Conservation (phyloP, 2,329 filamentous ascomycete genomes). For the Stemphylium lycopersici region DNA sequence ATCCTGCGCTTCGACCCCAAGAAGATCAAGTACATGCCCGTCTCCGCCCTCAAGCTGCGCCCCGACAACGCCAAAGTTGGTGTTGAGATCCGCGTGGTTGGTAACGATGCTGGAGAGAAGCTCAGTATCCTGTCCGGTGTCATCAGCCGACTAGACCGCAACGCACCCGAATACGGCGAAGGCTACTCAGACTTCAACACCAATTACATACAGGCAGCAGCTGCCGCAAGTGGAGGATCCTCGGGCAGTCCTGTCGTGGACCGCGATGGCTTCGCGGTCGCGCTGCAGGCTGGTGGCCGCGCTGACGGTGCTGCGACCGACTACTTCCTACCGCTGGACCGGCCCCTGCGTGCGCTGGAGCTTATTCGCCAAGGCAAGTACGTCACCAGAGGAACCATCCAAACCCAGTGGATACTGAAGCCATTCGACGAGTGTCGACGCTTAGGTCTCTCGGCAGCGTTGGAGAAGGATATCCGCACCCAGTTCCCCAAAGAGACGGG, state of each 20-base stretch:
- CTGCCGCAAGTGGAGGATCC: constrained; percentile 93
- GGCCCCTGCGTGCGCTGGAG: constrained; percentile 83
- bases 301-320: constrained; percentile 96
- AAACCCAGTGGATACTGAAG: constrained; percentile 96
- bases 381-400: constrained; percentile 92
- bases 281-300: constrained; percentile 90
- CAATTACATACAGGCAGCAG: constrained; percentile 97
- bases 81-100: constrained; percentile 93
- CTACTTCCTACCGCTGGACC: constrained; percentile 93
- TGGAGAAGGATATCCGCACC: constrained; percentile 84
- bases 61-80: constrained; percentile 89
- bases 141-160: constrained; percentile 92
- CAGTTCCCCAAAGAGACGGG: constrained; percentile 91
- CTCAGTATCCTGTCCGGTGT: constrained; percentile 97
- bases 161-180: constrained; percentile 93
- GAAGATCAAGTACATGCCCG: constrained; percentile 95
- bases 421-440: constrained; percentile 96
- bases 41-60: constrained; percentile 77
- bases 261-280: constrained; percentile 88
- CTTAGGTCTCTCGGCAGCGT: constrained; percentile 80
- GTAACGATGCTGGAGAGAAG: constrained; percentile 98
- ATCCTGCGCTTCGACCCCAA: constrained; percentile 96
- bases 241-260: constrained; percentile 99
- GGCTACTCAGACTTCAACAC: constrained; percentile 98
- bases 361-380: constrained; percentile 78